Evolutionary conservation across 495 filamentous ascomycete genomes (phyloP).

Genomic region (Penicillium macrosclerotiorum): DNA sequence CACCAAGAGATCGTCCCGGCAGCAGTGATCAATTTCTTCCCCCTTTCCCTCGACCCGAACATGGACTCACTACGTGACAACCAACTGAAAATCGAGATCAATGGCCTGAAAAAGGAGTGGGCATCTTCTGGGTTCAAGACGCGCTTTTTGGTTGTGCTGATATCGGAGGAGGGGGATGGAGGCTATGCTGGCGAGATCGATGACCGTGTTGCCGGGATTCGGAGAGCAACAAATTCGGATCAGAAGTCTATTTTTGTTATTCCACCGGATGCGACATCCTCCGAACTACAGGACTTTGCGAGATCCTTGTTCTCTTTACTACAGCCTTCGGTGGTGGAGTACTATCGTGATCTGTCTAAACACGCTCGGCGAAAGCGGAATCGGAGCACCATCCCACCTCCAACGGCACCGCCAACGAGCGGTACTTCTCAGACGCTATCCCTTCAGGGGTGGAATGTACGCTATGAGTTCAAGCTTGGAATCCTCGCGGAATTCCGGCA

Average conservation of each 20-base stretch:
- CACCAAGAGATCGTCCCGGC: constrained; percentile 80
- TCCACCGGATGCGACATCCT: constrained; percentile 58
- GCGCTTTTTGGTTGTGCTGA: constrained; percentile 70
- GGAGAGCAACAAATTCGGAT: constrained; percentile 74
- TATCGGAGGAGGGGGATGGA: constrained; percentile 64
- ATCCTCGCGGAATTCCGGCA: constrained; percentile 87
- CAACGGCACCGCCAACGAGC: constrained; percentile 77
- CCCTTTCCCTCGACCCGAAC: constrained; percentile 64
- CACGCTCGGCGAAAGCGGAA: constrained; percentile 81
- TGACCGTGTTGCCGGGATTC: constrained; percentile 72
- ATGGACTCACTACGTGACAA: constrained; percentile 76
- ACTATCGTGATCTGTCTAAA: constrained; percentile 87
- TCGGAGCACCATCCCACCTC: constrained; percentile 69
- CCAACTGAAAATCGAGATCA: constrained; percentile 84
- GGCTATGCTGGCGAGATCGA: constrained; percentile 61
- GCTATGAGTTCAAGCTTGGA: constrained; percentile 90
- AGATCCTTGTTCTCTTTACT: constrained; percentile 57
- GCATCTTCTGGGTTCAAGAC: constrained; percentile 68
- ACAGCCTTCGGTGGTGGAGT: constrained; percentile 67
- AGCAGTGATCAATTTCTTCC: constrained; percentile 73
- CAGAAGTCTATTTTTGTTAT: constrained; percentile 77
- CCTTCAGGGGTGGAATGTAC: constrained; percentile 82
- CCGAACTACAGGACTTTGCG: constrained; percentile 63
- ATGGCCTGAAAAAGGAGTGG: constrained; percentile 64
- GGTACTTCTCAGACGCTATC: constrained; percentile 81